Base-by-base conservation (phyloP, 192 early-diverging fungal genomes). In the Entomortierella lignicola region DNA sequence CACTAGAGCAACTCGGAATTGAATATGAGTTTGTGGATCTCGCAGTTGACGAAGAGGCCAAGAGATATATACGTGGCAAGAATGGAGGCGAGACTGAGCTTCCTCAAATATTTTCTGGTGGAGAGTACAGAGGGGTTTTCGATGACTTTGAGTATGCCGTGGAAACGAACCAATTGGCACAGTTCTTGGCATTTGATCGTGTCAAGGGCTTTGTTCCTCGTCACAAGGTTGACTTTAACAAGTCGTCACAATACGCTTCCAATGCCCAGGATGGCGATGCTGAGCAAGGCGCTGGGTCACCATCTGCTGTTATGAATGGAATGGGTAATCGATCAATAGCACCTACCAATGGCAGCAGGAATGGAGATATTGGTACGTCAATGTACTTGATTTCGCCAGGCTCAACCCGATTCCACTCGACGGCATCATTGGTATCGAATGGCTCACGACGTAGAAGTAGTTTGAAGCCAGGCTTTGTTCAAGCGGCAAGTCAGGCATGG, bases 71-170 rank as follows among this genome's bases (percentile, higher is more conserved):
- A 63, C 77, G 74, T 18, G 75, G 72, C 41, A 69, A 74, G 55
- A 87, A 81, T 37, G 63, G 80, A 6, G 66, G 83, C 27, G 75
- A 72, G 47, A 82, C 63, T 23, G 54, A 70, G n/a, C 60, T 87
- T 13, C 86, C 86, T 4, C 84, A 85, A 48, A 47, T 87, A 37
- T 87, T 84, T 70, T 69, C 83, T 0, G 86, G 77, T 13, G 84
- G 84, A 39, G 82, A 85, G 51, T 87, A 82, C 58, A 59, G 80
- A 29, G 86, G 84, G 27, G 29, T 63, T 15, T 55, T 60, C 30
- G 75, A 79, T 0, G 75, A 79, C 29, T 79, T 79, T 48, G 67
- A 79, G 48, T 79, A 79, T 30, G 75, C 75, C 11, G 57, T 70
- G 23, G 75, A 79, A 12, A 70, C 75, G 0, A 55, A 79, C 23